Evolutionary conservation across 1,284 basidiomycete species (phyloP).

Genomic region (Sphaerobolus stellatus): DNA sequence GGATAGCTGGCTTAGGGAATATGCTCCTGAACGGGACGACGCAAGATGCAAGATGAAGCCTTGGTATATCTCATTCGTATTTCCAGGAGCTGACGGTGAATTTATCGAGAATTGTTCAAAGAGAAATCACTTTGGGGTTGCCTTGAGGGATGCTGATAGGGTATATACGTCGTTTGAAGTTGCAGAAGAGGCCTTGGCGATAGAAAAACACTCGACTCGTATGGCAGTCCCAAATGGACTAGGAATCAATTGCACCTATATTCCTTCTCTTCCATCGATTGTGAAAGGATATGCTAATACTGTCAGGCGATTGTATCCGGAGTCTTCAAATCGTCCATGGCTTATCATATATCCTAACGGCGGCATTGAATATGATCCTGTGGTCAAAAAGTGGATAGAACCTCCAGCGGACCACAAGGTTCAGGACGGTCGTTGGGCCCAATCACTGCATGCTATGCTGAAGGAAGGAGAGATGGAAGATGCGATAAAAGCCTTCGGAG

Average conservation of each 20-base stretch:
- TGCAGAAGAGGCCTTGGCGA: neutral
- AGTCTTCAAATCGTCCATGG: slow-evolving; percentile 37
- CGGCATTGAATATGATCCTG: slow-evolving; percentile 55
- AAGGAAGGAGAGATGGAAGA: too few relatives aligned
- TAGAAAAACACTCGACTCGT: slow-evolving; percentile 22
- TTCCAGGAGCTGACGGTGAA: slow-evolving; percentile 41
- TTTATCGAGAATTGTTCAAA: too few relatives aligned
- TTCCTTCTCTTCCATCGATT: slow-evolving; percentile 39
- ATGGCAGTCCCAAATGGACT: slow-evolving; percentile 46
- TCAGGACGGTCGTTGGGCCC: slow-evolving; percentile 18
- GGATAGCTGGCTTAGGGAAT: slow-evolving; percentile 22
- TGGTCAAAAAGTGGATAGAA: slow-evolving; percentile 46
- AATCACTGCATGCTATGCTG: too few relatives aligned
- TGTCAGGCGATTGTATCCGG: slow-evolving; percentile 15
- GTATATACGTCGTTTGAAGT: slow-evolving; percentile 4
- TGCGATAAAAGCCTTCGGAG: too few relatives aligned
- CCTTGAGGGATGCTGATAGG: slow-evolving; percentile 29
- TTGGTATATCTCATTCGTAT: slow-evolving; percentile 80
- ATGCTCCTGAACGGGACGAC: neutral
- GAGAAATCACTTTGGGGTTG: slow-evolving; percentile 33
- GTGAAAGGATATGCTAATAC: slow-evolving; percentile 32
- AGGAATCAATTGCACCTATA: slow-evolving; percentile 72
- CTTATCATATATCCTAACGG: slow-evolving; percentile 77
- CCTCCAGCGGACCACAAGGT: slow-evolving; percentile 15
- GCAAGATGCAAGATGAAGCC: slow-evolving; percentile 43